Conservation (phyloP, 2,329 filamentous ascomycete species). For the Diaporthe sp. region DNA sequence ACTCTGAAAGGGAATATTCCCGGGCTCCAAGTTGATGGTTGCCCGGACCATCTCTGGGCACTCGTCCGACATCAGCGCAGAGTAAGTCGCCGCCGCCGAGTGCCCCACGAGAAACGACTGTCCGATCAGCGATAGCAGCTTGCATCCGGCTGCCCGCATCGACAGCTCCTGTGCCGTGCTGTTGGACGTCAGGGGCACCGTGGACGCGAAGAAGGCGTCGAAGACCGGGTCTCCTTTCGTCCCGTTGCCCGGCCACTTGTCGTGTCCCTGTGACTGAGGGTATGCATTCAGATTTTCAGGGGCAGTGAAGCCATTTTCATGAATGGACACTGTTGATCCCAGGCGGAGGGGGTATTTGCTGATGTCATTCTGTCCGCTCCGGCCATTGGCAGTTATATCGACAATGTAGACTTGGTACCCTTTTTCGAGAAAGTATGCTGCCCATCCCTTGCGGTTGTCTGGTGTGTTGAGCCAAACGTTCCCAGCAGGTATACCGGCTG, state of each 20-base stretch:
- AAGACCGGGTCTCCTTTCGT: slow-evolving; percentile 44
- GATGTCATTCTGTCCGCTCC: slow-evolving; percentile 38
- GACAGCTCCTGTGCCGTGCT: slow-evolving; percentile 42
- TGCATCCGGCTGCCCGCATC: slow-evolving; percentile 43
- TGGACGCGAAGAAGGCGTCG: slow-evolving; percentile 44
- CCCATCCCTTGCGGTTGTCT: slow-evolving; percentile 57
- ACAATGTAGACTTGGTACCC: slow-evolving; percentile 58
- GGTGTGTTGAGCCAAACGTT: slow-evolving; percentile 55
- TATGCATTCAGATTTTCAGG: slow-evolving; percentile 35
- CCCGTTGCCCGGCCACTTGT: slow-evolving; percentile 51
- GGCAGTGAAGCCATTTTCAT: slow-evolving; percentile 42
- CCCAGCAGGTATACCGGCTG: slow-evolving; percentile 2
- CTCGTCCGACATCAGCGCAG: slow-evolving; percentile 14
- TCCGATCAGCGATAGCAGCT: slow-evolving; percentile 43
- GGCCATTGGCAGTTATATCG: slow-evolving; percentile 41
- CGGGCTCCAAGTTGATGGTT: slow-evolving; percentile 10
- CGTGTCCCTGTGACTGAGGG: slow-evolving; percentile 50
- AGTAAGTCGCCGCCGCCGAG: slow-evolving; percentile 39
- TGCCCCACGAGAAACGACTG: slow-evolving; percentile 46
- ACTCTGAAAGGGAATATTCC: slow-evolving; percentile 7
- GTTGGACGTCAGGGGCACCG: slow-evolving; percentile 43
- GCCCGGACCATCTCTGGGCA: slow-evolving; percentile 8
- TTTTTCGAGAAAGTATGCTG: slow-evolving; percentile 54
- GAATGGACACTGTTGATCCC: slow-evolving; percentile 33
- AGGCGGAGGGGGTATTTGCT: slow-evolving; percentile 36